Base-by-base conservation (phyloP, 805 yeast genomes). In the Saccharomycopsis sp. region DNA sequence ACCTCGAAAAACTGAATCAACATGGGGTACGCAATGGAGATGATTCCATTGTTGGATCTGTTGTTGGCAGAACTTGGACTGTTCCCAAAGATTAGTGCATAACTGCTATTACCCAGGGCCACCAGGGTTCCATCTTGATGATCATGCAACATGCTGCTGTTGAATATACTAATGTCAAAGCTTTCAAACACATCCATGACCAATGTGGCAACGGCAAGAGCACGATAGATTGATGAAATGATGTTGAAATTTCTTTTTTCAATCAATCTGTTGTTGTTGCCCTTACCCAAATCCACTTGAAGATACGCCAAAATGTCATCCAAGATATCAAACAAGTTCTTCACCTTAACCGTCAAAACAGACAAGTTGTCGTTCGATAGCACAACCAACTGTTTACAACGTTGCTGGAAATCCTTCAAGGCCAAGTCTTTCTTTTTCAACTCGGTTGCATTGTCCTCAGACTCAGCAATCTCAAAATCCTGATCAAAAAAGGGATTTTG, bases 1-100 rank as follows among this genome's bases (percentile, higher is more conserved):
- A 71, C 62, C 47, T 79, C 80, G 52, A 78, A 73, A 54, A 82
- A 86, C 38, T 83, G 94, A n/a, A 79, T 64, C 4, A 77, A 50
- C 2, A 59, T 69, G 52, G 58, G 50, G 34, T 39, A 46, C n/a
- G 44, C 46, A 34, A 38, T 32, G 3, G 49, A 32, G 12, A 36
- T 30, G 6, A 40, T 21, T 5, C 47, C 44, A 12, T 39, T 22
- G 15, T 27, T 29, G 17, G n/a, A n/a, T n/a, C n/a, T n/a, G n/a
- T n/a, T n/a, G n/a, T n/a, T n/a, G n/a, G 8, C 15, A n/a, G 33
- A 7, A 6, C 7, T 30, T n/a, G 12, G 23, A 16, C 21, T 32
- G 8, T 15, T 15, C 9, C 10, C 7, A 9, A 7, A 30, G 5
- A 32, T 6, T 6, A 30, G 33, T 6, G 7, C 8, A 15, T 6